These are phyloP conservation scores for Beauveria sp. DNA, from an alignment of 2,329 filamentous ascomycete genomes.

Conservation along the genomic window DNA sequence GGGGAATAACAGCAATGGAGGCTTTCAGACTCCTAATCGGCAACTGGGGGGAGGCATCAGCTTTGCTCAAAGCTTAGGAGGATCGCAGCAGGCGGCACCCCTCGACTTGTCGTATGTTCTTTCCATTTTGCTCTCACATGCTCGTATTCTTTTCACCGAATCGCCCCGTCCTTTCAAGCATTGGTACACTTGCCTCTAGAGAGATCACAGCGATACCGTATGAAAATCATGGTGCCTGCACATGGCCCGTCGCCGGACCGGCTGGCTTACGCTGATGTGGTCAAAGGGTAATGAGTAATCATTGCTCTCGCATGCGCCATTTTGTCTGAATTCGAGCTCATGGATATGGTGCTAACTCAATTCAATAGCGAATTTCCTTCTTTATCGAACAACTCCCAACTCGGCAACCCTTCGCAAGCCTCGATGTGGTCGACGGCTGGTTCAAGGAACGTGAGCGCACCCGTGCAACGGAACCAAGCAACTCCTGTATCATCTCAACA, in stretches of 20 bases:
- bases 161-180: not conserved
- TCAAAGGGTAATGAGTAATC: slow-evolving; percentile 22
- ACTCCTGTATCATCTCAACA: slow-evolving; percentile 45
- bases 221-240: not conserved
- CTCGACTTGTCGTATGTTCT: slow-evolving; percentile 57
- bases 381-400: slow-evolving; percentile 52
- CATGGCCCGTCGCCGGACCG: slow-evolving; percentile 1
- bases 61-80: slow-evolving; percentile 59
- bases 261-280: slow-evolving; percentile 23
- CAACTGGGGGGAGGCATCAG: slow-evolving; percentile 53
- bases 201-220: not conserved
- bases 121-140: slow-evolving; percentile 7
- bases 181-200: not conserved
- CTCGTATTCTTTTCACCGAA: not conserved
- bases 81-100: slow-evolving; percentile 53
- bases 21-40: slow-evolving; percentile 43
- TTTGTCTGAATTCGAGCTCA: not conserved
- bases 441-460: slow-evolving; percentile 39
- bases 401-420: slow-evolving; percentile 39
- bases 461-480: slow-evolving; percentile 42
- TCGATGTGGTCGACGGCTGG: slow-evolving; percentile 49
- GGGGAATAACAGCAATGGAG: slow-evolving; percentile 36
- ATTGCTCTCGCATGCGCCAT: not conserved
- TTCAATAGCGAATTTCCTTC: slow-evolving; percentile 59
- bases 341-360: not conserved